Evolutionary conservation across 441 rosid genomes (phyloP).

Genomic region (Erodium moschatum): DNA sequence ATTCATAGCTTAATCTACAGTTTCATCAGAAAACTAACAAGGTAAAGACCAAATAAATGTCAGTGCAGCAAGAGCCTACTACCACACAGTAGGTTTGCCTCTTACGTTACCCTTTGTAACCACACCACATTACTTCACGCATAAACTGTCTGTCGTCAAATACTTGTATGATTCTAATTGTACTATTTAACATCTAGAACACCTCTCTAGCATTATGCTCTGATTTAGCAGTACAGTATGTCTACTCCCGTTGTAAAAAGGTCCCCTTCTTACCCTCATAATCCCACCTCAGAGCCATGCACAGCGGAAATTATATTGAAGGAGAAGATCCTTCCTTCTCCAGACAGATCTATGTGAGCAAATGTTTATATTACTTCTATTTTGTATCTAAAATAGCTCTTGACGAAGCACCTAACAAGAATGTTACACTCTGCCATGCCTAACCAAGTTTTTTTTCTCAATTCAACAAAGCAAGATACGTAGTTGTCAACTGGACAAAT

Average conservation of each 20-base stretch:
- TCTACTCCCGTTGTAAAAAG: neutral
- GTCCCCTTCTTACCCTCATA: neutral
- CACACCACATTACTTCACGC: no score
- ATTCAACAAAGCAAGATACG: neutral
- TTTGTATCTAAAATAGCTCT: neutral
- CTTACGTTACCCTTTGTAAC: no score
- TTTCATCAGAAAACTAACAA: neutral
- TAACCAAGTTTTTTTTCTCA: neutral
- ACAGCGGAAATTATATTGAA: neutral
- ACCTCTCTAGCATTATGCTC: neutral
- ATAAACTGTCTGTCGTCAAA: neutral
- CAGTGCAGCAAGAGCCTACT: neutral
- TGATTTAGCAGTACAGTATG: neutral
- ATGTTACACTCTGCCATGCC: neutral
- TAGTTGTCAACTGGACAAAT: neutral
- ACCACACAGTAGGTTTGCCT: neutral
- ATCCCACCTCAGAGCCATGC: neutral
- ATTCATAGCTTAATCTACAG: slow-evolving; percentile 1
- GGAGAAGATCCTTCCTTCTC: neutral
- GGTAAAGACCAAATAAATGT: neutral
- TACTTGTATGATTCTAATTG: neutral
- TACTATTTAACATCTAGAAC: neutral
- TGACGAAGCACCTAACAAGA: neutral
- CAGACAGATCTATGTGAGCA: neutral
- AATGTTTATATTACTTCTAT: no score